These are phyloP conservation scores for Solanum clarkiae DNA, from an alignment of 257 asterid genomes.

Conservation along the genomic window DNA sequence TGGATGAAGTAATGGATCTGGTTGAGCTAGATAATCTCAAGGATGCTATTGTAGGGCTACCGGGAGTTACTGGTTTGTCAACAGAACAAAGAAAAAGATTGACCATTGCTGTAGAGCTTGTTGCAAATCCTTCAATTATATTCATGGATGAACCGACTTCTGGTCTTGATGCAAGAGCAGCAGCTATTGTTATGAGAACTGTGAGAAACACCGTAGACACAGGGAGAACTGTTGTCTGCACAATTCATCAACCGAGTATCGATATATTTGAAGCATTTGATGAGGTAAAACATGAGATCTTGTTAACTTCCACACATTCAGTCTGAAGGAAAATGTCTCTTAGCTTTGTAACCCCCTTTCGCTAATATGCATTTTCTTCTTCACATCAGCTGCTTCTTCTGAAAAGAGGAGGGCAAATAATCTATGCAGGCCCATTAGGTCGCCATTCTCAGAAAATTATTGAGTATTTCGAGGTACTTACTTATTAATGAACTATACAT, in stretches of 20 bases:
- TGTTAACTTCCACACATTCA: background rate
- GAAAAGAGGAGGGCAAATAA: constrained; percentile 62
- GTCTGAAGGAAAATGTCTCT: background rate
- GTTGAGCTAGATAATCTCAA: constrained; percentile 46
- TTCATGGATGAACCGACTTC: constrained; percentile 76
- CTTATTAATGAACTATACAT: background rate
- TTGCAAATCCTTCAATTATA: constrained; percentile 62
- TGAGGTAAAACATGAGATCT: constrained; percentile 29
- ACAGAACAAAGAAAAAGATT: constrained; percentile 58
- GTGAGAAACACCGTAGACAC: constrained; percentile 69
- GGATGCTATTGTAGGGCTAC: constrained; percentile 51
- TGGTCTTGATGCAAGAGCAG: constrained; percentile 68
- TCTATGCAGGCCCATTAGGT: constrained; percentile 55
- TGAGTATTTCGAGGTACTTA: constrained; percentile 46
- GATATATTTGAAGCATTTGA: constrained; percentile 63
- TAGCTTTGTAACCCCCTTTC: background rate
- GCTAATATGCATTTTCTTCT: background rate
- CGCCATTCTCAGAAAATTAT: constrained; percentile 29
- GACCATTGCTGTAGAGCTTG: constrained; percentile 62
- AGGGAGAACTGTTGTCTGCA: constrained; percentile 66
- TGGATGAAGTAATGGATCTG: constrained; percentile 46
- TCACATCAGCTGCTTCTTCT: constrained; percentile 42
- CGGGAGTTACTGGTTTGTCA: constrained; percentile 48
- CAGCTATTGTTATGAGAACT: constrained; percentile 66
- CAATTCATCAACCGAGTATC: constrained; percentile 65